Base-by-base conservation (phyloP, 257 asterid genomes). In the Eustoma russellianum region DNA sequence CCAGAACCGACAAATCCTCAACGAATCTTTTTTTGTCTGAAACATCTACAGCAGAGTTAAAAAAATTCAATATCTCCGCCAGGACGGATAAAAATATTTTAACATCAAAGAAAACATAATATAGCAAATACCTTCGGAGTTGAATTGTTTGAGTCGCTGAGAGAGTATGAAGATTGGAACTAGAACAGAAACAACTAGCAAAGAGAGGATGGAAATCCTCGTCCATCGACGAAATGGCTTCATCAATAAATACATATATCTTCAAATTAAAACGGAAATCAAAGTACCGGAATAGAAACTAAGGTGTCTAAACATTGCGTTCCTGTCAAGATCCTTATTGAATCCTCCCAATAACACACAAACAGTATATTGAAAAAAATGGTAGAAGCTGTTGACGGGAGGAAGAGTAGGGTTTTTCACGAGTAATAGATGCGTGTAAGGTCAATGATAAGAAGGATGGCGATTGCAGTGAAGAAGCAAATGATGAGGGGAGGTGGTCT, bases 121-220 rank as follows among this genome's bases (percentile, higher is more conserved):
- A n/a, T n/a, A 35, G 19, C 15, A 44, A 66, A 65, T 52, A 85
- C 97, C 86, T 62, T 76, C 86, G 60, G 80, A 66, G 56, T 70
- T 63, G 57, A 78, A 63, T 13, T 73, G 77, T 60, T 77, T 82
- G 74, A 82, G 90, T 64, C 81, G 73, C 48, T 60, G 52, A 16
- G 95, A 80, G 49, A 85, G 83, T 46, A 92, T 57, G 59, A 80
- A 71, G 49, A 85, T 41, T 14, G 95, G 94, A 62, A 79, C 62
- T 18, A 77, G 57, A 40, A 86, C 86, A 28, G 85, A 83, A 60
- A 82, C 69, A 54, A 71, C 67, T 41, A 92, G 90, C 64, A 88
- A 71, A 61, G 70, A 80, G 90, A 92, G 94, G 97, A 92, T 81
- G 71, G 70, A 74, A 65, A 79, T 83, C 94, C 97, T 85, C 90